phyloP scores from a whole-genome alignment of 441 rosid species.

The Arabidopsis hybrid region DNA sequence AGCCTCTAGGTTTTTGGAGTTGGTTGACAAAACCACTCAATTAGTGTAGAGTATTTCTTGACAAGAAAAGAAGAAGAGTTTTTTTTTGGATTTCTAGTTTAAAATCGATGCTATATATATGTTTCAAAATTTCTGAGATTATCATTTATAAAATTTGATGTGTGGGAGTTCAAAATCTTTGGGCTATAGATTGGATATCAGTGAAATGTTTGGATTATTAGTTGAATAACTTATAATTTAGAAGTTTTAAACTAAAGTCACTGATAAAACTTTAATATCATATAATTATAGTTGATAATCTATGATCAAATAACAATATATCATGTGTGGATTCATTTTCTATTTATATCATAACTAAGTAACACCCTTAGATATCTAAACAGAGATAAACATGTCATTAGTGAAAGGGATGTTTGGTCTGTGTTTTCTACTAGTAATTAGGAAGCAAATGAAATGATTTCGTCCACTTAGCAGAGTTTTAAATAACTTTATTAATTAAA shows the following conservation, averaged over 20 bases:
- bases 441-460: conserved; percentile 42
- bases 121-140: not conserved
- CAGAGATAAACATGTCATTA: not conserved
- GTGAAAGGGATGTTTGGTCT: conserved; percentile 42
- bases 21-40: not conserved
- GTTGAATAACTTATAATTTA: not conserved
- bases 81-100: not conserved
- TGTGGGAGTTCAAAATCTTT: too few species aligned
- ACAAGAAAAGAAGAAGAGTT: not conserved
- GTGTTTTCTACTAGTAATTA: conserved; percentile 30
- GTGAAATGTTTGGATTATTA: not conserved
- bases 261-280: not conserved
- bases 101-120: too few species aligned
- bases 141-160: too few species aligned
- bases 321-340: not conserved
- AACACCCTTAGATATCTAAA: not conserved
- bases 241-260: not conserved
- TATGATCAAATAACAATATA: not conserved
- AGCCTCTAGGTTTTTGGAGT: not conserved
- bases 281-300: not conserved
- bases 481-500: conserved; percentile 12
- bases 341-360: not conserved
- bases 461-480: conserved; percentile 22
- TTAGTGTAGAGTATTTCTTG: too few species aligned
- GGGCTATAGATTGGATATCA: not conserved